Evolutionary conservation across 2,329 filamentous ascomycete genomes (phyloP).

Genomic region (Xylaria sp.): DNA sequence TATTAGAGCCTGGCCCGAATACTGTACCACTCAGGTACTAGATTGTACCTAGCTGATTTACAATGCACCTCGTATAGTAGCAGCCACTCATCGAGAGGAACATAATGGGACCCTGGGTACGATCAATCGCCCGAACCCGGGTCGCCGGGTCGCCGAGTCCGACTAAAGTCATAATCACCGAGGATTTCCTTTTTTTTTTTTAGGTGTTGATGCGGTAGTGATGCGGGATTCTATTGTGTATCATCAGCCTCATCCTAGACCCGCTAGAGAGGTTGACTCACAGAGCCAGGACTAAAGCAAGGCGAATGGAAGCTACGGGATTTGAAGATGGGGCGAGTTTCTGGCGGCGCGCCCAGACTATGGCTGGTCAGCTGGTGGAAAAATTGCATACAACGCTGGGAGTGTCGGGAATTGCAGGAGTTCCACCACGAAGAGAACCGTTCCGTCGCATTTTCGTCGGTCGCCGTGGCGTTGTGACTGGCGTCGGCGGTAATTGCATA

Average conservation of each 20-base stretch:
- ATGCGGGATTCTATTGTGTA: conserved; percentile 2
- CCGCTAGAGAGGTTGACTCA: conserved; percentile 20
- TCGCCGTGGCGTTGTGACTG: not conserved
- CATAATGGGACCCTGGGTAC: not conserved
- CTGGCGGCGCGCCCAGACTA: not conserved
- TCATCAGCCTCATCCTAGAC: conserved; percentile 7
- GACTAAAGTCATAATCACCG: not conserved
- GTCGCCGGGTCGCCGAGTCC: conserved; percentile 9
- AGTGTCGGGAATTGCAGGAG: conserved; percentile 23
- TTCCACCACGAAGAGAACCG: conserved; percentile 4
- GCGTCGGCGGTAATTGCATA: not conserved
- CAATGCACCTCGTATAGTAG: conserved; percentile 23
- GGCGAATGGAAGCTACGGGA: conserved; percentile 20
- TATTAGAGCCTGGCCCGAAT: no score
- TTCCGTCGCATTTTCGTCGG: conserved; percentile 26
- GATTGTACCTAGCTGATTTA: not conserved
- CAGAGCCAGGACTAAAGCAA: not conserved
- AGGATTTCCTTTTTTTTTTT: not conserved
- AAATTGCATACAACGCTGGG: conserved; percentile 9
- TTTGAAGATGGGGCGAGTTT: conserved; percentile 21
- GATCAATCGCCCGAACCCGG: conserved; percentile 13
- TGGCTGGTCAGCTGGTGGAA: conserved; percentile 17
- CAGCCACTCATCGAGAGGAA: conserved; percentile 16
- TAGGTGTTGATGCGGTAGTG: not conserved
- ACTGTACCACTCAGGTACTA: no score